Conservation (phyloP, 2,329 filamentous ascomycete genomes). For the Aquanectria penicillioides region DNA sequence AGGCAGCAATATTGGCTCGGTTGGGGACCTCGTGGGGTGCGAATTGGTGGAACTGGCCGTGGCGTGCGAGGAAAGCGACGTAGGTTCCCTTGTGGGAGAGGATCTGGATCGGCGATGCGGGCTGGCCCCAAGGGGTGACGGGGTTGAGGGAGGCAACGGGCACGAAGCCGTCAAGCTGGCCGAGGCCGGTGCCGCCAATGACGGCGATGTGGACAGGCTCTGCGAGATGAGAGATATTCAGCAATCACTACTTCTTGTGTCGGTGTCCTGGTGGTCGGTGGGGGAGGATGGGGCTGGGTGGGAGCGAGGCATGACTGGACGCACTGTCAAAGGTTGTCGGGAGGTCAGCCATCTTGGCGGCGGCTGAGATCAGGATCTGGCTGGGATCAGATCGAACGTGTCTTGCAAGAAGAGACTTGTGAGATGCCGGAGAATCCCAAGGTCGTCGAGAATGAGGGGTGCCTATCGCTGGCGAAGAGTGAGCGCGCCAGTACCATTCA, state of each 20-base stretch:
- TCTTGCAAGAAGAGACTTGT: neutral
- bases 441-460: neutral
- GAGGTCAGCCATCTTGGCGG: conserved; percentile 59
- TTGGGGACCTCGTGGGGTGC: conserved; percentile 95
- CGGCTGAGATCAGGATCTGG: neutral
- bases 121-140: conserved; percentile 87
- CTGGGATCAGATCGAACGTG: neutral
- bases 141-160: conserved; percentile 82
- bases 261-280: neutral
- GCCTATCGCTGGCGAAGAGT: too few species aligned
- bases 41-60: conserved; percentile 87
- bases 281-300: conserved; percentile 7
- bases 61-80: conserved; percentile 93
- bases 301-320: conserved; percentile 34
- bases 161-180: conserved; percentile 85
- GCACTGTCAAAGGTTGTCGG: conserved; percentile 69
- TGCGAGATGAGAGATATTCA: conserved; percentile 45
- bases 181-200: conserved; percentile 92
- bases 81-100: conserved; percentile 85
- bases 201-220: conserved; percentile 84
- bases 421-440: too few species aligned
- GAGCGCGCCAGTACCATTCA: too few species aligned
- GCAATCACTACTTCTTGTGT: neutral
- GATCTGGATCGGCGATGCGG: conserved; percentile 82
- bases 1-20: conserved; percentile 97